phyloP scores from a whole-genome alignment of 1,139 yeast genomes.

The Hemisphaericaspora subhashii region DNA sequence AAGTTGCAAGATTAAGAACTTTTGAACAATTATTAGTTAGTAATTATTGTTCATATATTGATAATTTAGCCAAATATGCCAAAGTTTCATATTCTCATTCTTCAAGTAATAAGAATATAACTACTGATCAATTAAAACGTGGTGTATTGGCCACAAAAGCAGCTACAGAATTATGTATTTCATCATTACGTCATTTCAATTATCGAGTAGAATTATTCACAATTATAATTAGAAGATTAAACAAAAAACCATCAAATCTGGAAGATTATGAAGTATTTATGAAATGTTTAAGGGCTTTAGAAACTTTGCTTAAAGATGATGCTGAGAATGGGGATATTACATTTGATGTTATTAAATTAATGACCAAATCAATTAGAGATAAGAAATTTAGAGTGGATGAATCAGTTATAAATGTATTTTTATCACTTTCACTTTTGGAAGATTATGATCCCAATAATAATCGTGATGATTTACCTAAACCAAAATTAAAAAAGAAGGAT shows the following conservation, averaged over 20 bases:
- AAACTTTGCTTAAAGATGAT: constrained; percentile 63
- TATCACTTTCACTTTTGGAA: constrained; percentile 70
- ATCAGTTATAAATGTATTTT: constrained; percentile 69
- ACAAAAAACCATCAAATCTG: constrained; percentile 49
- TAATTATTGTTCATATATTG: constrained; percentile 71
- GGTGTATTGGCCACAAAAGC: constrained; percentile 70
- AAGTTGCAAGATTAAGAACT: constrained; percentile 69
- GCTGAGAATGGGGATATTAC: constrained; percentile 80
- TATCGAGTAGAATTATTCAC: constrained; percentile 70
- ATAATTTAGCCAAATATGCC: constrained; percentile 47
- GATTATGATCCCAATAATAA: constrained; percentile 74
- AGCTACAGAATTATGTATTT: constrained; percentile 69
- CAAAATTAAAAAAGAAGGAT: constrained; percentile 75
- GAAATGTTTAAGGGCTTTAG: constrained; percentile 64
- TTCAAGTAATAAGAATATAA: constrained; percentile 37
- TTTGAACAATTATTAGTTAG: constrained; percentile 77
- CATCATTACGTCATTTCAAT: constrained; percentile 76
- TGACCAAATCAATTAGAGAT: constrained; percentile 70
- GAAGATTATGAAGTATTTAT: constrained; percentile 53
- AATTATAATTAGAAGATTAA: constrained; percentile 64
- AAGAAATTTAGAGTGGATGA: constrained; percentile 84
- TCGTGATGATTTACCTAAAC: constrained; percentile 42
- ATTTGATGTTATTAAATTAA: constrained; percentile 64
- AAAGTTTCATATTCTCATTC: constrained; percentile 42
- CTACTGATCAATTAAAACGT: constrained; percentile 40